Evolutionary conservation across 1,284 basidiomycete genomes (phyloP).

Genomic region (Stereum hirsutum): DNA sequence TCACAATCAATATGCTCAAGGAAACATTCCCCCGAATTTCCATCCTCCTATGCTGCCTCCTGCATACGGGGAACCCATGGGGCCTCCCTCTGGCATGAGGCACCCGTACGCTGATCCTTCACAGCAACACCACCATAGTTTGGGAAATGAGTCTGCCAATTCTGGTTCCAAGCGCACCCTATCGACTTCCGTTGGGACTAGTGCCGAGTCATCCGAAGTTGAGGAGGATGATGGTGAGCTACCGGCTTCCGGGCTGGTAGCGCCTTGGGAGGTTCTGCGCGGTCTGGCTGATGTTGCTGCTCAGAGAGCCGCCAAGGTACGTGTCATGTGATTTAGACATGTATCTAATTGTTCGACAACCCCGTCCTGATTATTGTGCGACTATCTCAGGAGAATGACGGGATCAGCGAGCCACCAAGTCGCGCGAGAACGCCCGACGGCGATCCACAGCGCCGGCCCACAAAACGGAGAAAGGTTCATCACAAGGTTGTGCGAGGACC

Average conservation of each 20-base stretch:
- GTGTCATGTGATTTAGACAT: too few species aligned
- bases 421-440: conserved; percentile 63
- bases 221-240: conserved; percentile 71
- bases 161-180: conserved; percentile 49
- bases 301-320: conserved; percentile 65
- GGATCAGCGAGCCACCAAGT: conserved; percentile 65
- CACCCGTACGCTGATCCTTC: conserved; percentile 41
- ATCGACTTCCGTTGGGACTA: conserved; percentile 54
- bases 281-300: conserved; percentile 74
- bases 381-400: conserved; percentile 51
- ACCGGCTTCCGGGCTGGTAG: conserved; percentile 71
- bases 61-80: too few species aligned
- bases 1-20: conserved; percentile 11
- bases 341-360: conserved; percentile 7
- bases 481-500: conserved; percentile 42
- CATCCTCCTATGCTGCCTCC: conserved; percentile 50
- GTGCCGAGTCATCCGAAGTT: conserved; percentile 68
- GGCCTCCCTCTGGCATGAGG: conserved; percentile 62
- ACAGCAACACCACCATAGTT: too few species aligned
- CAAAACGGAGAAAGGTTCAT: conserved; percentile 62
- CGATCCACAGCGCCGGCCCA: conserved; percentile 51
- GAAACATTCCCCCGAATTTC: conserved; percentile 16
- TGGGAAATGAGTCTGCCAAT: too few species aligned
- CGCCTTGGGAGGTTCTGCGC: conserved; percentile 75
- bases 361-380: conserved; percentile 6